Evolutionary conservation across 768 basidiomycete genomes (phyloP).

Genomic region (Baorangia bicolor): DNA sequence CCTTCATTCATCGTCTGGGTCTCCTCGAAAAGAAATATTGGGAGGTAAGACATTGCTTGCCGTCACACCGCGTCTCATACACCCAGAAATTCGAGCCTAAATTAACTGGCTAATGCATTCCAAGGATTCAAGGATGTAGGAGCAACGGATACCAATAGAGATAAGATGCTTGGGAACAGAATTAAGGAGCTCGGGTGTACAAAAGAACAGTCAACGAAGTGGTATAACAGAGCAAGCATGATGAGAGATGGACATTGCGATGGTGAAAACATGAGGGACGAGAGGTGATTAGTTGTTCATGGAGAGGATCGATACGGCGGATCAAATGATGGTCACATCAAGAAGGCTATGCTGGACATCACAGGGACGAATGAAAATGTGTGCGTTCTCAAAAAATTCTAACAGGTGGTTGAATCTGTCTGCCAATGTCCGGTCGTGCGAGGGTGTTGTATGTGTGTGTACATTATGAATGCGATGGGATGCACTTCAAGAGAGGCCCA

Average conservation of each 20-base stretch:
- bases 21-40: not conserved
- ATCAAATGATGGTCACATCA: conserved; percentile 1
- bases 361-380: not conserved
- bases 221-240: conserved; percentile 7
- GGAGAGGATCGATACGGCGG: conserved; percentile 10
- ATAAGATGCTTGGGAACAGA: not conserved
- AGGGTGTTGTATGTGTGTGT: conserved; percentile 3
- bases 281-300: not conserved
- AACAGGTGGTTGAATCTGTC: conserved; percentile 4
- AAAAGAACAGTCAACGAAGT: not conserved
- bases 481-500: conserved; percentile 48
- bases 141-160: not conserved
- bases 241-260: not conserved
- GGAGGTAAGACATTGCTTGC: not conserved
- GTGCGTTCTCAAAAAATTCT: conserved; percentile 5
- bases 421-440: conserved; percentile 11
- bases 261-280: not conserved
- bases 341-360: conserved; percentile 3
- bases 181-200: conserved; percentile 2
- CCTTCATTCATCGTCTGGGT: not conserved
- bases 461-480: conserved; percentile 12
- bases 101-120: conserved; percentile 13
- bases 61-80: not conserved
- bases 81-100: not conserved
- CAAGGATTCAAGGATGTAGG: not conserved